A percentile compares a stretch with the other conserved stretches of the same genome.
Evolutionary conservation across 1,284 basidiomycete genomes (phyloP).

Genomic region (Malassezia caprae): DNA sequence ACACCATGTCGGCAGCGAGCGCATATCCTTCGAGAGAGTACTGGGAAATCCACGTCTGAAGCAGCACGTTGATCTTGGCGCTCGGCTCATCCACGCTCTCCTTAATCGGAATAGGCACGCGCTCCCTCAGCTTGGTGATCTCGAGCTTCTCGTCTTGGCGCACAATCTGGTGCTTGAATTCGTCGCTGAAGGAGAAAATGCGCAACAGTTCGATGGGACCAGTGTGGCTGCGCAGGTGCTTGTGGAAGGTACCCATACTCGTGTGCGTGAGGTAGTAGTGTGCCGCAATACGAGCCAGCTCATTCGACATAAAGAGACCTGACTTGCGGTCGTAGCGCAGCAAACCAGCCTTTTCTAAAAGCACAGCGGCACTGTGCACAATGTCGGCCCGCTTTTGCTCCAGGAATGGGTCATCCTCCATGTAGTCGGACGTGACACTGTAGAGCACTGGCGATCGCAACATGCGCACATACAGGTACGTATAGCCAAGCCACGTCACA

Average conservation of each 20-base stretch:
- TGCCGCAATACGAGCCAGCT: slow-evolving; percentile 79
- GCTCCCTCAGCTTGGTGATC: slow-evolving; percentile 79
- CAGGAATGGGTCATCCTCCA: slow-evolving; percentile 69
- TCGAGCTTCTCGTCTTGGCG: slow-evolving; percentile 56
- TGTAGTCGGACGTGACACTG: slow-evolving; percentile 79
- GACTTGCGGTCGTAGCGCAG: slow-evolving; percentile 84
- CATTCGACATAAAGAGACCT: slow-evolving; percentile 62
- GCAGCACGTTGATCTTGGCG: slow-evolving; percentile 90
- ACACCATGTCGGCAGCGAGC: slow-evolving; percentile 96
- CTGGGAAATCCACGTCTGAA: slow-evolving; percentile 90
- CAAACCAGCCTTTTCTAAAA: slow-evolving; percentile 87
- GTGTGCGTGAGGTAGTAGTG: slow-evolving; percentile 93
- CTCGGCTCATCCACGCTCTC: slow-evolving; percentile 91
- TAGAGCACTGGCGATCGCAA: slow-evolving; percentile 80
- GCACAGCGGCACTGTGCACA: slow-evolving; percentile 79
- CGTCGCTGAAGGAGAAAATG: slow-evolving; percentile 89
- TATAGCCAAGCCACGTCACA: slow-evolving; percentile 67
- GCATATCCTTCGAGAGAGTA: slow-evolving; percentile 92
- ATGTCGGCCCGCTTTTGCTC: slow-evolving; percentile 91
- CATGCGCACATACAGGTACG: slow-evolving; percentile 75
- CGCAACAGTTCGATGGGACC: slow-evolving; percentile 83
- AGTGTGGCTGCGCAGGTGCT: slow-evolving; percentile 80
- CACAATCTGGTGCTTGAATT: slow-evolving; percentile 83
- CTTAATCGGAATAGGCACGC: slow-evolving; percentile 94
- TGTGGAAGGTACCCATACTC: slow-evolving; percentile 94